Evolutionary conservation across 2,329 filamentous ascomycete genomes (phyloP).

Genomic region (Colletotrichum orchidophilum): DNA sequence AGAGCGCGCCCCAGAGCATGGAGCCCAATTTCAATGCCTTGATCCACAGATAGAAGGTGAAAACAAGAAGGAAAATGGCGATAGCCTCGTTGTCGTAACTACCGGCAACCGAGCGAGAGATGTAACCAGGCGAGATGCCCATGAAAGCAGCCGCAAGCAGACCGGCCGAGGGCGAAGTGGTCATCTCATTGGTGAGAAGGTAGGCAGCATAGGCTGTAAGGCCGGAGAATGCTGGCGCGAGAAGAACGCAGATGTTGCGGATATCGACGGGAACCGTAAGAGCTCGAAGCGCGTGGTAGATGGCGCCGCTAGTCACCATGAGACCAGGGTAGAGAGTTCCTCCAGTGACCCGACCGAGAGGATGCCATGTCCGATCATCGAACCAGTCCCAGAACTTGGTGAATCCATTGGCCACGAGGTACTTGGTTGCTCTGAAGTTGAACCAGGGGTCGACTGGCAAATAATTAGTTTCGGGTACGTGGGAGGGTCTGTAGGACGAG

Average conservation of each 20-base stretch:
- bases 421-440: slow-evolving; percentile 98
- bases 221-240: slow-evolving; percentile 93
- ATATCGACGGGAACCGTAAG: slow-evolving; percentile 95
- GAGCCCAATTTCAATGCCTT: slow-evolving; percentile 97
- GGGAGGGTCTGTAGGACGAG: slow-evolving; percentile 16
- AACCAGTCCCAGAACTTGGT: slow-evolving; percentile 99
- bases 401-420: slow-evolving; percentile 95
- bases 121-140: slow-evolving; percentile 97
- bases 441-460: slow-evolving; percentile 96
- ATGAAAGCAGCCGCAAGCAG: slow-evolving; percentile 95
- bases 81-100: slow-evolving; percentile 99
- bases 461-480: slow-evolving; percentile 38
- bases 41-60: slow-evolving; percentile 99
- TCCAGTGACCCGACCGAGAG: slow-evolving; percentile 95
- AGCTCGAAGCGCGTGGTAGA: slow-evolving; percentile 92
- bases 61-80: slow-evolving; percentile 97
- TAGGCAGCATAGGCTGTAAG: slow-evolving; percentile 93
- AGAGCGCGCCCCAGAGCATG: slow-evolving; percentile 94
- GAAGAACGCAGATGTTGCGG: slow-evolving; percentile 96
- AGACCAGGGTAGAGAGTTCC: slow-evolving; percentile 98
- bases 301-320: slow-evolving; percentile 98
- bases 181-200: slow-evolving; percentile 97
- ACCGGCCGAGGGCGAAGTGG: slow-evolving; percentile 91
- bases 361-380: slow-evolving; percentile 99
- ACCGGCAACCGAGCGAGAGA: slow-evolving; percentile 95